Evolutionary conservation across 768 basidiomycete species (phyloP).

Genomic region (Rhodotorula kratochvilovae): DNA sequence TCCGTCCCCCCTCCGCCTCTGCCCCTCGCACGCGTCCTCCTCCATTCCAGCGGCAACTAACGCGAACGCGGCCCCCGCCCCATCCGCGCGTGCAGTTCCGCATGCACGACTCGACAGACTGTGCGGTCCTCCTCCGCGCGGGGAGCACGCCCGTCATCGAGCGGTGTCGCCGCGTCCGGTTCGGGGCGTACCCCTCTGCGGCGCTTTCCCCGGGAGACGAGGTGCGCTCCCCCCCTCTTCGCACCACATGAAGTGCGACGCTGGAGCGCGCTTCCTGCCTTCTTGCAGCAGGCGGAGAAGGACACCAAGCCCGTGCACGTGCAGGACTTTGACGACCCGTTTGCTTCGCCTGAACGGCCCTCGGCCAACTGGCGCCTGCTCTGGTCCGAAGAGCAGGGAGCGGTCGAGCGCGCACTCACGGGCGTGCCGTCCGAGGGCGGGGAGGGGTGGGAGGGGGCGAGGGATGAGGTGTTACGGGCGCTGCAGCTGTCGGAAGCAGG

Average conservation of each 20-base stretch:
- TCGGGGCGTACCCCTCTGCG: constrained; percentile 59
- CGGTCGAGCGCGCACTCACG: not conserved
- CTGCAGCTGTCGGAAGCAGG: not conserved
- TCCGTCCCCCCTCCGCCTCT: constrained; percentile 44
- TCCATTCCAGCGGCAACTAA: no score
- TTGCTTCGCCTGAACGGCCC: constrained; percentile 6
- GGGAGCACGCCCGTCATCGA: constrained; percentile 76
- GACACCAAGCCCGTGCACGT: not conserved
- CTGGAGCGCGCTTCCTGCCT: not conserved
- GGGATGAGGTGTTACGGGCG: not conserved
- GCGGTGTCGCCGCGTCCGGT: constrained; percentile 60
- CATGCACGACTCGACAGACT: constrained; percentile 68
- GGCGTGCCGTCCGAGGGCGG: not conserved
- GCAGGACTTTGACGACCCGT: constrained; percentile 37
- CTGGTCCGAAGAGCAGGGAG: not conserved
- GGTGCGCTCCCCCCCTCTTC: not conserved
- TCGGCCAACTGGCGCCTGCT: constrained; percentile 13
- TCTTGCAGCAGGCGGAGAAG: not conserved
- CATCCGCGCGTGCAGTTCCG: constrained; percentile 60
- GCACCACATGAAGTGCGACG: not conserved
- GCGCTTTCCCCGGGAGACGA: not conserved
- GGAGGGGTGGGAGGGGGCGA: not conserved
- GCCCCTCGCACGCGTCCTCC: not conserved
- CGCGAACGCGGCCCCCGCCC: no score
- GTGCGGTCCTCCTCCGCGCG: constrained; percentile 65